Conservation (phyloP, 169 alveolate genomes). For the Plasmodium knowlesi region DNA sequence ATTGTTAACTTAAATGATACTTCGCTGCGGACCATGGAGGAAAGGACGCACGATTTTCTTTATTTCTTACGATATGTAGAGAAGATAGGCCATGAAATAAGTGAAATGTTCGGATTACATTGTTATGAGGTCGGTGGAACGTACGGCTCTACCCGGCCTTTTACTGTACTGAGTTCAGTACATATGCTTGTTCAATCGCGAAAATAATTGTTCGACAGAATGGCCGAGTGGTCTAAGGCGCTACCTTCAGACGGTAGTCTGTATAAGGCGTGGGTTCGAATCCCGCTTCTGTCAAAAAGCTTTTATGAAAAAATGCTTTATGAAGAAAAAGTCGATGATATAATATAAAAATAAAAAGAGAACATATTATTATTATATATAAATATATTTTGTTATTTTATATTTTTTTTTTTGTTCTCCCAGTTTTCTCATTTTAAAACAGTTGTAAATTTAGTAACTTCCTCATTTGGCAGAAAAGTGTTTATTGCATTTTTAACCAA, state of each 20-base stretch:
- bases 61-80: background rate
- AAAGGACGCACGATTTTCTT: background rate
- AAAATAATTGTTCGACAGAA: constrained; percentile 32
- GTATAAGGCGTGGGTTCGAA: constrained; percentile 79
- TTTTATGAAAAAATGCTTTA: background rate
- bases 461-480: background rate
- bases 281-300: constrained; percentile 76
- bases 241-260: constrained; percentile 77
- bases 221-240: constrained; percentile 80
- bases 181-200: background rate
- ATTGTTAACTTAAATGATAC: background rate
- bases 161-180: background rate
- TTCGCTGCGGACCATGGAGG: background rate
- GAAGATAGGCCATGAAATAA: background rate
- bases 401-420: background rate
- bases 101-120: background rate
- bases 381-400: too few relatives aligned
- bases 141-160: background rate
- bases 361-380: too few relatives aligned
- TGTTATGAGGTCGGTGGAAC: background rate
- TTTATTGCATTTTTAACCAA: background rate
- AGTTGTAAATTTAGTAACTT: background rate
- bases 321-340: background rate
- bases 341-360: too few relatives aligned
- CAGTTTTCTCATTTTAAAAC: too few relatives aligned